These are phyloP conservation scores for Vigna trinervia DNA, from an alignment of 306 rosid species.

Conservation along the genomic window DNA sequence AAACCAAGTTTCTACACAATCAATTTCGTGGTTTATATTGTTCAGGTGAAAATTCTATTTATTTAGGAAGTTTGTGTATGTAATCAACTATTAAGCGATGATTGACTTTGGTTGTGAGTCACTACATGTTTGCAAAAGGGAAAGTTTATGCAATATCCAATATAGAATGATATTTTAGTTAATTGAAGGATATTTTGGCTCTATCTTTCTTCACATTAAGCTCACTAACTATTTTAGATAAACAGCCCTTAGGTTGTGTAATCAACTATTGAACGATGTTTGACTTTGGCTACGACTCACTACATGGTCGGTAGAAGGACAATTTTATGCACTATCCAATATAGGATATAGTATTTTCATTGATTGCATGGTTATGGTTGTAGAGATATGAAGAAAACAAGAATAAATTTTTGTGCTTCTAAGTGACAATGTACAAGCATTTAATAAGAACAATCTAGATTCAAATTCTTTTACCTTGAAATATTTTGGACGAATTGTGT, in stretches of 20 bases:
- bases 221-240: too few relatives aligned
- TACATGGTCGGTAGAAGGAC: conserved; percentile 59
- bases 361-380: conserved; percentile 40
- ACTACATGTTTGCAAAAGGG: conserved; percentile 57
- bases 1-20: conserved; percentile 81
- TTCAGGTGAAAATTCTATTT: conserved; percentile 77
- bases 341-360: neutral
- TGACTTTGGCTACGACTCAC: conserved; percentile 55
- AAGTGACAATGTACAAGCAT: neutral
- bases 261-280: conserved; percentile 57
- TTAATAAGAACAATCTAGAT: neutral
- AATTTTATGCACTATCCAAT: conserved; percentile 59
- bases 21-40: conserved; percentile 75
- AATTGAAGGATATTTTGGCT: conserved; percentile 6
- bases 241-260: neutral
- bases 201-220: too few relatives aligned
- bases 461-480: conserved; percentile 12
- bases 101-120: conserved; percentile 57
- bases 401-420: conserved; percentile 26
- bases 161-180: neutral
- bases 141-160: conserved; percentile 59
- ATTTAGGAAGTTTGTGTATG: conserved; percentile 38
- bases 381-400: conserved; percentile 14
- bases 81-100: conserved; percentile 53
- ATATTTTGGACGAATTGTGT: neutral